Base-by-base conservation (phyloP, 169 alveolate species). In the Babesia sp. region DNA sequence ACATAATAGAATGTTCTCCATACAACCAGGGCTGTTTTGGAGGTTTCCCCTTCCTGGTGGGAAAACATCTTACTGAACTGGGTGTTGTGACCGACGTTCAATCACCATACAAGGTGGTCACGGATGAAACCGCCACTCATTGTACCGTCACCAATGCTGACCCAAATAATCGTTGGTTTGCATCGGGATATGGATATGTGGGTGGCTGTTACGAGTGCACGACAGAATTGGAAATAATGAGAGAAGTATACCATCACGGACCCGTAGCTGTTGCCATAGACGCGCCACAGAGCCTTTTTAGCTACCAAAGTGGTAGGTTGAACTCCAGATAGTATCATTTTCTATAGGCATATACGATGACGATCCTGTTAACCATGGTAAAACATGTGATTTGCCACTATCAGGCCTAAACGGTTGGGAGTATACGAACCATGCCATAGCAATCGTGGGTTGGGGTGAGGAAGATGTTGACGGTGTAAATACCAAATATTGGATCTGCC, bases 401-500 rank as follows among this genome's bases (percentile, higher is more conserved):
- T 58, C 80, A 37, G 91, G 91, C 18, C 69, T 93, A 60, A 92
- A 93, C 41, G 94, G 92, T 12, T 92, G 96, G 96, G 96, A 93
- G 69, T 92, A 90, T 79, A 93, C 96, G 8, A 91, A 93, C 69
- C 97, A 93, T 51, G 97, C 97, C 0, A 90, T 93, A 12, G 82
- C 89, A n/a, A 61, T 93, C 28, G 93, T 93, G 3, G 97, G 97
- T 3, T 93, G 97, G 97, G 97, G 97, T 14, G 96, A 93, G 58
- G 83, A 84, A 36, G 83, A 75, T n/a, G 42, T 72, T 12, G 68
- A 55, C 44, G 83, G 79, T 6, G 59, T 41, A 28, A 39, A 42
- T n/a, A 54, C 79, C 28, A 93, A 93, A 77, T 93, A 74, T 63
- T 93, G 97, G 97, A 68, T 92, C 9, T 76, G 90, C 34, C 61